Evolutionary conservation across 2,329 filamentous ascomycete species (phyloP).

Genomic region (Botrytis tulipae): DNA sequence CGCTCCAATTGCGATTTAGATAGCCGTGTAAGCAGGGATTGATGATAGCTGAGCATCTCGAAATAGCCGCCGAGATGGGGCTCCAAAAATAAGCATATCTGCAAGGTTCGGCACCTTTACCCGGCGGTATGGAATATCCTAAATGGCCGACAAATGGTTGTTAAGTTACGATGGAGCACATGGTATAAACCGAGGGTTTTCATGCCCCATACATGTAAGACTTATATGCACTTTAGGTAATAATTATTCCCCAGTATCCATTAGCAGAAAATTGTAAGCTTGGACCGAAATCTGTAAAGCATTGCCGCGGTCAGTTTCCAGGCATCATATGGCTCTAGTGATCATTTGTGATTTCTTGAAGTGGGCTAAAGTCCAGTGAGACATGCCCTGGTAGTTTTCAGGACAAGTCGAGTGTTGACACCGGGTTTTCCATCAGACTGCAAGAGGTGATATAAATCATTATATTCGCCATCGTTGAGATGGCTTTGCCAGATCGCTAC

Average conservation of each 20-base stretch:
- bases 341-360: background rate
- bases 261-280: background rate
- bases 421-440: background rate
- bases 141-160: background rate
- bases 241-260: background rate
- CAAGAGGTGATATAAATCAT: background rate
- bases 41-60: background rate
- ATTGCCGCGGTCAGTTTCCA: too few species aligned
- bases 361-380: background rate
- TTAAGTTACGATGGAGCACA: background rate
- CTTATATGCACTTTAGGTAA: background rate
- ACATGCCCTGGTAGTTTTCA: too few species aligned
- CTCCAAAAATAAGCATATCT: background rate
- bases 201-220: background rate
- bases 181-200: background rate
- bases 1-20: background rate
- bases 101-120: background rate
- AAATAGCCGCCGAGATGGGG: background rate
- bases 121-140: background rate
- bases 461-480: too few species aligned
- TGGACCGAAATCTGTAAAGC: accelerated
- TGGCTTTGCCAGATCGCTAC: background rate
- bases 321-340: background rate
- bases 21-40: background rate
- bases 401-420: background rate